Conservation (phyloP, 2,329 filamentous ascomycete species). For the Sporothrix variecibatus region DNA sequence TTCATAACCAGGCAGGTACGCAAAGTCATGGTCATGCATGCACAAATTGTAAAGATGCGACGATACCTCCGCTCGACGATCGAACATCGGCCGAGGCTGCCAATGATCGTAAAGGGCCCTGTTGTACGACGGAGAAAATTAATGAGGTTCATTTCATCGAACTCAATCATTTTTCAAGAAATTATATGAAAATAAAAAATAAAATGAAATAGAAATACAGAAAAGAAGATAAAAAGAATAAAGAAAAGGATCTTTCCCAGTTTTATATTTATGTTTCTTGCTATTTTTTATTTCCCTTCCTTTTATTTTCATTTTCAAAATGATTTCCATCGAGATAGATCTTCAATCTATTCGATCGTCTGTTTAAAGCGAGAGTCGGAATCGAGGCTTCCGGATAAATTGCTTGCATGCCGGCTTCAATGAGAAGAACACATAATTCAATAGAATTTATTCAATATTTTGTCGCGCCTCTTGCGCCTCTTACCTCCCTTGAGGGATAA, state of each 20-base stretch:
- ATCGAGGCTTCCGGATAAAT: not conserved
- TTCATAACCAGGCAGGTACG: not conserved
- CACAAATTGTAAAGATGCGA: not conserved
- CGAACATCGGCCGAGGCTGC: slow-evolving; percentile 11
- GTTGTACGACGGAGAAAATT: not conserved
- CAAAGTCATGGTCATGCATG: not conserved
- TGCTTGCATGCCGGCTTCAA: not conserved
- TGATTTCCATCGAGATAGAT: not conserved
- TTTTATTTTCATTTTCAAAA: not conserved
- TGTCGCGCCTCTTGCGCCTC: not conserved
- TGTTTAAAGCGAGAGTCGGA: not conserved
- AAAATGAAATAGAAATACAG: no score
- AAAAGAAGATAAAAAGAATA: not conserved
- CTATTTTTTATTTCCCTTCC: not conserved
- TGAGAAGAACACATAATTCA: not conserved
- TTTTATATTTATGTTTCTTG: not conserved
- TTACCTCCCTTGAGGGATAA: not conserved
- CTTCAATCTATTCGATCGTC: not conserved
- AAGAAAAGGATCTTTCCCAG: not conserved
- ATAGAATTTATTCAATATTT: slow-evolving; percentile 2
- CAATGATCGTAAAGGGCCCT: not conserved
- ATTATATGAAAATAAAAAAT: not conserved
- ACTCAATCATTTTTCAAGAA: not conserved
- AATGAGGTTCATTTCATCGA: not conserved
- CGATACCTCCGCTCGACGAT: slow-evolving; percentile 18